A percentile compares a stretch with the other conserved stretches of the same genome.
These are phyloP conservation scores for Melampsora americana DNA, from an alignment of 1,284 basidiomycete genomes.

Conservation along the genomic window DNA sequence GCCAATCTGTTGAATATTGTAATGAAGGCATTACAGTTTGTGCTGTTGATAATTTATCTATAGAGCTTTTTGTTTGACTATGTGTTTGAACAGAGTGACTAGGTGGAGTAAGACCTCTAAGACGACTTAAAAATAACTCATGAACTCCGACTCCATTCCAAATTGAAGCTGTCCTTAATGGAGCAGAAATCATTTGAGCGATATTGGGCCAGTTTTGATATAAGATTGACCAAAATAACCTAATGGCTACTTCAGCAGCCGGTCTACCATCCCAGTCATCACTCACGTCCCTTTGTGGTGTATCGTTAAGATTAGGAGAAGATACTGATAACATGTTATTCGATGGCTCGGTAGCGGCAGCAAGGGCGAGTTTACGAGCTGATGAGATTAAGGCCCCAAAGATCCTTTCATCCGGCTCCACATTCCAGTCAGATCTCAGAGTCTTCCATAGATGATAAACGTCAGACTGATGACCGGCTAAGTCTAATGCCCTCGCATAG, in stretches of 20 bases:
- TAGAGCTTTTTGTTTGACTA: neutral
- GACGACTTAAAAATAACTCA: constrained; percentile 12
- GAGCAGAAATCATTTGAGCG: constrained; percentile 26
- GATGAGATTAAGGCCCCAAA: constrained; percentile 37
- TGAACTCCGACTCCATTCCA: constrained; percentile 27
- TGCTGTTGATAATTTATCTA: constrained; percentile 11
- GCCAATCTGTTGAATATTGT: constrained; percentile 17
- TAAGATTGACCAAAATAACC: constrained; percentile 36
- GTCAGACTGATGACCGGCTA: constrained; percentile 28
- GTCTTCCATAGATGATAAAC: constrained; percentile 39
- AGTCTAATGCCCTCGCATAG: constrained; percentile 30
- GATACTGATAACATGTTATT: constrained; percentile 3
- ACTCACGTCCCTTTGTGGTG: neutral
- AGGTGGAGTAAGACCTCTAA: constrained; percentile 24
- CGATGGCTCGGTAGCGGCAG: neutral
- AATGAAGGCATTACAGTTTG: constrained; percentile 32
- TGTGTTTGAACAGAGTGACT: constrained; percentile 3
- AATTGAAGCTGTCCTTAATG: constrained; percentile 18
- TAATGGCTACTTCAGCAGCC: constrained; percentile 18
- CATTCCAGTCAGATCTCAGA: constrained; percentile 24
- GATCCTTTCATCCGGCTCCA: constrained; percentile 30
- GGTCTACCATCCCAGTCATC: constrained; percentile 39
- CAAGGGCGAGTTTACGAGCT: constrained; percentile 21
- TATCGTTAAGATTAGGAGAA: neutral
- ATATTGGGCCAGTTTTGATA: constrained; percentile 39